A percentile compares a stretch with the other conserved stretches of the same genome.
phyloP scores from a whole-genome alignment of 2,329 filamentous ascomycete genomes.

The Aspergillus amoenus region DNA sequence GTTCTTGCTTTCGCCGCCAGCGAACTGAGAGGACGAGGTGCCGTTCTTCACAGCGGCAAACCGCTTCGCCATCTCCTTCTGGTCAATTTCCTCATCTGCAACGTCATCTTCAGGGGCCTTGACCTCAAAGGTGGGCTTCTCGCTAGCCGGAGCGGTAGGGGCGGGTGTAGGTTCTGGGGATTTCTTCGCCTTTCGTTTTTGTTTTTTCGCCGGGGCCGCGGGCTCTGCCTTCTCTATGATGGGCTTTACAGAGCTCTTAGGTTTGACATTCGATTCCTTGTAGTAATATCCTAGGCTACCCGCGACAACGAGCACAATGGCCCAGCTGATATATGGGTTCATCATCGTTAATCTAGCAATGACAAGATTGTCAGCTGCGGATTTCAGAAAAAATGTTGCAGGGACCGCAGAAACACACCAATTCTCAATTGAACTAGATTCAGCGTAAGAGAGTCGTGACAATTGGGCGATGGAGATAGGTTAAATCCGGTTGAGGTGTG shows the following conservation, averaged over 20 bases:
- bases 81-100: constrained; percentile 62
- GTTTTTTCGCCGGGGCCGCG: constrained; percentile 37
- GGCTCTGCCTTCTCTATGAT: constrained; percentile 36
- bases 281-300: constrained; percentile 45
- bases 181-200: constrained; percentile 42
- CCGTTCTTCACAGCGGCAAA: constrained; percentile 71
- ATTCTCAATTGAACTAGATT: not conserved
- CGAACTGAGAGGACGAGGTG: constrained; percentile 55
- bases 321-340: constrained; percentile 47
- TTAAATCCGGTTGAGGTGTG: not conserved
- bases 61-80: constrained; percentile 74
- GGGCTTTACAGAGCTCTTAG: constrained; percentile 30
- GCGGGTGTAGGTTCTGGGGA: constrained; percentile 21
- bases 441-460: constrained; percentile 15
- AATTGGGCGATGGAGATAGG: not conserved
- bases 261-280: constrained; percentile 34
- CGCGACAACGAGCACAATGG: constrained; percentile 42
- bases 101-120: constrained; percentile 30
- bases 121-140: constrained; percentile 30
- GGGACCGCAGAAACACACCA: constrained; percentile 7
- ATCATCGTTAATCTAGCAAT: constrained; percentile 30
- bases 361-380: not conserved
- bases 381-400: not conserved
- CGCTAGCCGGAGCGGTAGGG: constrained; percentile 26
- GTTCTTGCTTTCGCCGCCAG: constrained; percentile 35